Conservation (phyloP, 2,329 filamentous ascomycete genomes). For the Xylaria polymorpha region DNA sequence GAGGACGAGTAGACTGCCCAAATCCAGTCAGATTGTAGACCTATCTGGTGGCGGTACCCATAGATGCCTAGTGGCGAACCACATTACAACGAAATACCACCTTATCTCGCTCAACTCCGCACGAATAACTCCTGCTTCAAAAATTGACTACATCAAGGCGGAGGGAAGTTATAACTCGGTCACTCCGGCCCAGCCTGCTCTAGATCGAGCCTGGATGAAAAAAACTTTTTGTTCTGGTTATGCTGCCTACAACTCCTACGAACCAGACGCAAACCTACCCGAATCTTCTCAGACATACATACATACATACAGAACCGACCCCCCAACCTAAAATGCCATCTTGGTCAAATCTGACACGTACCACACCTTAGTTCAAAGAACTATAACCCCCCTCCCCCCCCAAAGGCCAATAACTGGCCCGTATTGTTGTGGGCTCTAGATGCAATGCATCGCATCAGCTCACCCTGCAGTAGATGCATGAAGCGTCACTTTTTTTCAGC, state of each 20-base stretch:
- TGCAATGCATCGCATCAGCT: slow-evolving; percentile 26
- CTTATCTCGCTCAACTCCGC: slow-evolving; percentile 8
- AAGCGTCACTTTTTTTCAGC: slow-evolving; percentile 22
- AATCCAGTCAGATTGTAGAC: not conserved
- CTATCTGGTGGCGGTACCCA: not conserved
- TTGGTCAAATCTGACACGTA: slow-evolving; percentile 27
- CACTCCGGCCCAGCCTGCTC: slow-evolving; percentile 18
- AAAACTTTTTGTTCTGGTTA: not conserved
- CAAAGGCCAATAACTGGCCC: slow-evolving; percentile 7
- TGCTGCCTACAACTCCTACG: not conserved
- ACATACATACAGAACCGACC: slow-evolving; percentile 1
- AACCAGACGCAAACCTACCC: slow-evolving; percentile 7
- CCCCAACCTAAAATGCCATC: not conserved
- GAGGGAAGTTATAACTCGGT: slow-evolving; percentile 1
- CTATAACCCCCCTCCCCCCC: not conserved
- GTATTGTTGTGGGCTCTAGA: slow-evolving; percentile 8
- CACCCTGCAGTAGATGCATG: slow-evolving; percentile 21
- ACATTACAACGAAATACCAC: slow-evolving; percentile 2
- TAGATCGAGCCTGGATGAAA: not conserved
- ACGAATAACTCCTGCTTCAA: not conserved
- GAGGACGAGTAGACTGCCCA: slow-evolving; percentile 1
- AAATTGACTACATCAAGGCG: not conserved
- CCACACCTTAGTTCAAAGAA: slow-evolving; percentile 13
- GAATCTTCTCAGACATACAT: not conserved
- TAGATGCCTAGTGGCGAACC: slow-evolving; percentile 8